Conservation (phyloP, 306 rosid species). For the Prunus dulcis region DNA sequence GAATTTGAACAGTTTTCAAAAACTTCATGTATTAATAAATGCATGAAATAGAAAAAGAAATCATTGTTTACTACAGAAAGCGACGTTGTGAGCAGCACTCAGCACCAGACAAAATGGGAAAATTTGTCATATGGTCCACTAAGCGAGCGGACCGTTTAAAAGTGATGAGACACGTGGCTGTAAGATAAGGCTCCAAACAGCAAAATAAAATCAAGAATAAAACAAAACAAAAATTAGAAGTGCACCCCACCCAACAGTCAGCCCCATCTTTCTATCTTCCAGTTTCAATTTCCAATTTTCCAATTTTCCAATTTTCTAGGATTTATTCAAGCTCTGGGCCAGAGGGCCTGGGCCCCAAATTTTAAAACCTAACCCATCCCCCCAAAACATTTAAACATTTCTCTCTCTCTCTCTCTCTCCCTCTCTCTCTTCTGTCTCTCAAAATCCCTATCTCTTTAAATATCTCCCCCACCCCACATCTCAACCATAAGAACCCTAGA, state of each 20-base stretch:
- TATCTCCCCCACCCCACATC: background rate
- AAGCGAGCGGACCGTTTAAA: too few species aligned
- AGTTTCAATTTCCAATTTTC: background rate
- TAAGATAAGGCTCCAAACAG: background rate
- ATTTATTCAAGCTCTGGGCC: background rate
- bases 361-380: slow-evolving; percentile 27
- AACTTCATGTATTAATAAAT: too few species aligned
- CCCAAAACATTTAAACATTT: background rate
- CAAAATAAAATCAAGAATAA: background rate
- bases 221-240: background rate
- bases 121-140: background rate
- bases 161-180: background rate
- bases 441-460: background rate
- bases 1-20: too few species aligned
- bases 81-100: too few species aligned
- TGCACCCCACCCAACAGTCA: background rate
- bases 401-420: background rate
- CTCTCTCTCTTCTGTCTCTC: background rate
- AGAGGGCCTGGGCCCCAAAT: slow-evolving; percentile 22
- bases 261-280: background rate
- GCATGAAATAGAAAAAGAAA: too few species aligned
- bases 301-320: background rate
- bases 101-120: too few species aligned
- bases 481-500: slow-evolving; percentile 31
- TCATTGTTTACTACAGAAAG: too few species aligned